Evolutionary conservation across 75 land plant genomes (phyloP), one percentile per base, ranked within the genome.

Genomic region (Larix kaempferi): DNA sequence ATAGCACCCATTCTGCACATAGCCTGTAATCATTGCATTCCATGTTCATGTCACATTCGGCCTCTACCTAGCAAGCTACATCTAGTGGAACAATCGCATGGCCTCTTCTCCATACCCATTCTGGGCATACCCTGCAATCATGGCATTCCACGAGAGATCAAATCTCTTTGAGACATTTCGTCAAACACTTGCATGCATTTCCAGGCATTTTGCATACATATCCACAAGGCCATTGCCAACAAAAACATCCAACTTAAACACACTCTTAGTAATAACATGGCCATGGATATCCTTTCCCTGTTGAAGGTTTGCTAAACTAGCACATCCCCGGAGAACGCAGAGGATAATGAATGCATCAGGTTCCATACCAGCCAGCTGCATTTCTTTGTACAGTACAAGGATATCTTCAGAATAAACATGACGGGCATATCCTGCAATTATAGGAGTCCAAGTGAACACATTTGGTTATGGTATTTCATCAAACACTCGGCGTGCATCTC

Each of bases 21-120:
- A 86, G 59, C 89, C 89, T 13, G 89, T 75, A 56, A 86, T 78
- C 79, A 91, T 64, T 5, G 87, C 90, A 78, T 84, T 86, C 90
- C 90, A 88, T 5, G 86, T 80, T 44, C n/a, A n/a, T n/a, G 86
- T 75, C 54, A 71, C 33, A 82, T 86, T 85, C 0, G 89, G 87
- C 29, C 77, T 76, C 21, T 3, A 35, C 3, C 37, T 3, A 35
- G 3, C 37, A 35, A 35, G 37, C 88, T 16, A 21, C 89, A 87
- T 86, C 71, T 74, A 54, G 10, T 65, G 41, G 27, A 91, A 86
- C 7, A 86, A 37, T 52, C 27, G 14, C 71, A 73, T 63, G 5
- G 86, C 87, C 27, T 77, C 80, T 14, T 44, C 54, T 2, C 80
- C 82, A 52, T 26, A 33, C 1, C 94, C 92, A 4, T 71, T n/a